These are phyloP conservation scores for Tilletia indica DNA, from an alignment of 1,284 basidiomycete species.

Conservation along the genomic window DNA sequence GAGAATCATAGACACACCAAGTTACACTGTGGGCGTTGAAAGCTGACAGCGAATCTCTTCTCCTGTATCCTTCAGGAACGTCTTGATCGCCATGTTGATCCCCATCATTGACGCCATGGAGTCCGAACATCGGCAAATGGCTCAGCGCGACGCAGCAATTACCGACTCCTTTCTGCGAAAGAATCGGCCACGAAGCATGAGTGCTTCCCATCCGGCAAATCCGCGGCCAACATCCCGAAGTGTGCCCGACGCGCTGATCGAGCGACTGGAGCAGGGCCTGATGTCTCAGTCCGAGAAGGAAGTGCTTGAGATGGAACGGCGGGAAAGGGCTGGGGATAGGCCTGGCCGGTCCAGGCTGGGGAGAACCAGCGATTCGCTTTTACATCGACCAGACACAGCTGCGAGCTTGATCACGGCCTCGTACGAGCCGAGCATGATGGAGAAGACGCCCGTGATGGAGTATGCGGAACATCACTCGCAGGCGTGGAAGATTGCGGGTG, in stretches of 20 bases:
- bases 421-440: not conserved
- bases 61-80: not conserved
- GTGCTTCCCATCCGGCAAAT: not conserved
- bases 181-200: not conserved
- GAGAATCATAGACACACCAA: not conserved
- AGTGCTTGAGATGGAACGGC: not conserved
- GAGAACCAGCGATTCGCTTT: not conserved
- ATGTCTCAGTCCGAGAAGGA: not conserved
- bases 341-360: not conserved
- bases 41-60: not conserved
- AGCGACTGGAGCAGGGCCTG: not conserved
- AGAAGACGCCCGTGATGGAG: slow-evolving; percentile 9
- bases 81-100: slow-evolving; percentile 14
- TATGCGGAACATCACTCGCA: not conserved
- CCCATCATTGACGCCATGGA: slow-evolving; percentile 2
- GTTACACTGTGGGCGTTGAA: not conserved
- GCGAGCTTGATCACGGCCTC: not conserved
- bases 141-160: not conserved
- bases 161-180: slow-evolving; percentile 11
- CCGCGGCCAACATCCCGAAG: not conserved
- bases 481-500: too few species aligned
- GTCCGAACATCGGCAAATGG: not conserved
- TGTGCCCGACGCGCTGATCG: not conserved
- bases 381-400: not conserved
- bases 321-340: too few species aligned